phyloP scores from a whole-genome alignment of 345 rosid genomes.

The Eucalyptus lansdowneana region DNA sequence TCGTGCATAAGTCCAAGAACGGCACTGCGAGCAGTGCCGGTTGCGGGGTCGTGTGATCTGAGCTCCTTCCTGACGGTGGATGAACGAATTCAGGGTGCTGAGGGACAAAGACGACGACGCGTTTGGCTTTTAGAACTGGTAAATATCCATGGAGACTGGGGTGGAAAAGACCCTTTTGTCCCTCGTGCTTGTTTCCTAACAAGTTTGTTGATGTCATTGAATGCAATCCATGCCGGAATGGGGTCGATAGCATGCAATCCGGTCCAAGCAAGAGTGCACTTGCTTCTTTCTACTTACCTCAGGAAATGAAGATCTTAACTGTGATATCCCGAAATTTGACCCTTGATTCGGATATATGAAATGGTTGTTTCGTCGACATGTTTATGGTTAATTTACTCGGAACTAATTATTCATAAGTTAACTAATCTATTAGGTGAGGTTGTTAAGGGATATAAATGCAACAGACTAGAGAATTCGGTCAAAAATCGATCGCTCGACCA shows the following conservation, averaged over 20 bases:
- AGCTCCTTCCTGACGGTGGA: neutral
- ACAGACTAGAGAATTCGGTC: no score
- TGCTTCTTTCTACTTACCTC: neutral
- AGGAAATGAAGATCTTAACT: neutral
- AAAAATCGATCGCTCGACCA: accelerated
- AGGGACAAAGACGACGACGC: neutral
- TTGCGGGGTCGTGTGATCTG: neutral
- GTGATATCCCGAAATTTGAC: no score
- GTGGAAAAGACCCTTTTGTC: neutral
- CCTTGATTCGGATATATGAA: no score
- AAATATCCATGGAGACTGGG: neutral
- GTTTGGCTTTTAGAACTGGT: neutral
- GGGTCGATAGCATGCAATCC: neutral
- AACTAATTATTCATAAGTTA: no score
- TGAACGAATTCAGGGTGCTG: no score
- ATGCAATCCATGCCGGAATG: neutral
- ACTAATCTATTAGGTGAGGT: no score
- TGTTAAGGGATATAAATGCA: no score
- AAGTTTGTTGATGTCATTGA: neutral
- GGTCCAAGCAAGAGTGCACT: neutral
- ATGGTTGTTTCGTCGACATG: no score
- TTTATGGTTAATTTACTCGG: no score
- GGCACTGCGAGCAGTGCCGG: neutral
- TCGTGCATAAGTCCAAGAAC: neutral
- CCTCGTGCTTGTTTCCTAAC: neutral